A percentile compares a stretch with the other conserved stretches of the same genome.
Conservation (phyloP, 2,329 filamentous ascomycete genomes). For the Chaetomium globosum region DNA sequence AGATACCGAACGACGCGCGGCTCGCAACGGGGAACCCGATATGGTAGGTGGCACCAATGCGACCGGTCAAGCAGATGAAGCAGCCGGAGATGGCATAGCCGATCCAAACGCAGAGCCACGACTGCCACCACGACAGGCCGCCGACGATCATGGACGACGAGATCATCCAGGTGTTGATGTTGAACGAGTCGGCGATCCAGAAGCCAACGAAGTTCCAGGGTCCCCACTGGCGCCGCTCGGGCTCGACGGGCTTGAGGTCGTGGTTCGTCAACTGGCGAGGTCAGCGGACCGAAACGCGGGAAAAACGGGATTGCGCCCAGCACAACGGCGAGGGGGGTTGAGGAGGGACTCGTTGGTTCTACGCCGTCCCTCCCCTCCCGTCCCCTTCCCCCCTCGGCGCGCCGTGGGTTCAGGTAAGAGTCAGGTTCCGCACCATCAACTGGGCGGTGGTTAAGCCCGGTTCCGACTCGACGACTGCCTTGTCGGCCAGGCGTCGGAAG, state of each 20-base stretch:
- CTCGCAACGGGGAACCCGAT: conserved; percentile 84
- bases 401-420: conserved; percentile 9
- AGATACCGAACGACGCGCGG: conserved; percentile 81
- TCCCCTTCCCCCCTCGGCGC: not conserved
- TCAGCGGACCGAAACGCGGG: conserved; percentile 23
- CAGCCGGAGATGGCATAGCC: conserved; percentile 76
- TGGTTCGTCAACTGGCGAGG: conserved; percentile 69
- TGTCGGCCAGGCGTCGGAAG: conserved; percentile 53
- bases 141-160: conserved; percentile 77
- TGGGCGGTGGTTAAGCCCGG: conserved; percentile 76
- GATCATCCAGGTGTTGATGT: conserved; percentile 95
- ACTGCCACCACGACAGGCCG: conserved; percentile 89
- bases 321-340: not conserved
- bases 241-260: conserved; percentile 80
- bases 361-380: not conserved
- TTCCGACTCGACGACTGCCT: conserved; percentile 73
- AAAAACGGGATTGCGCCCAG: not conserved
- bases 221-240: conserved; percentile 78
- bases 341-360: not conserved
- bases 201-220: conserved; percentile 87
- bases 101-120: conserved; percentile 84
- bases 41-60: conserved; percentile 85
- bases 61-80: conserved; percentile 77
- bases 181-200: conserved; percentile 83
- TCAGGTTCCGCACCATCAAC: conserved; percentile 63